Base-by-base conservation (phyloP, 2,329 filamentous ascomycete species). In the Nothophoma quercina region DNA sequence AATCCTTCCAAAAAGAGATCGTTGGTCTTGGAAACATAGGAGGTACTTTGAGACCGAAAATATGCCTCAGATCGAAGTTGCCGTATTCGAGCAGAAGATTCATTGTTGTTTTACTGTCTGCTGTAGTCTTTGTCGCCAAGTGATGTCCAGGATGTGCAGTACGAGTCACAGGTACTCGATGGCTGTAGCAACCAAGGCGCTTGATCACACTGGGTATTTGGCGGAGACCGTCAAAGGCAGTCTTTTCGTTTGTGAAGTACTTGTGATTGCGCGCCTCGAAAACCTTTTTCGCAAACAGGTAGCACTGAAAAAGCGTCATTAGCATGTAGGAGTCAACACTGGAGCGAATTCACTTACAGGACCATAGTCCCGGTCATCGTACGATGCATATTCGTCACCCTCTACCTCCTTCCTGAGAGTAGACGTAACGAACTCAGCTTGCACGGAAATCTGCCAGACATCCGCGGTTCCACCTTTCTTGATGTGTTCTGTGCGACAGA, bases 21-120 rank as follows among this genome's bases (percentile, higher is more conserved):
- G 73, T 66, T 40, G 72, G 66, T 1, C 15, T 26, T 6, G 55
- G 33, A 6, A 63, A 29, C 4, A 64, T 55, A 0, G 71, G 73
- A 13, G 55, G 50, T 34, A 46, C 13, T 3, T 70, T 39, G 1
- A 62, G 45, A 2, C 23, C 23, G 22, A 72, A 69, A 34, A 60
- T 68, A n/a, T 65, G 63, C 15, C 63, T 61, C 8, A 75, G 61
- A 54, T 75, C 73, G 10, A 51, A 25, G 9, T 70, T 61, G 0
- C 68, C 73, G 36, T 55, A 71, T 50, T 75, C 73, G 13, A 75
- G 59, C 9, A 75, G 52, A 2, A 75, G 61, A 22, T 73, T 71
- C 25, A 58, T 67, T 5, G 59, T 66, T 6, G 5, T 36, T 22
- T 44, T 49, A 26, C 5, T 18, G 26, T 39, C 33, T 21, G 8